A percentile compares a stretch with the other conserved stretches of the same genome.
Conservation (phyloP, 371 early-diverging fungal species). For the Mortierella polycephala region DNA sequence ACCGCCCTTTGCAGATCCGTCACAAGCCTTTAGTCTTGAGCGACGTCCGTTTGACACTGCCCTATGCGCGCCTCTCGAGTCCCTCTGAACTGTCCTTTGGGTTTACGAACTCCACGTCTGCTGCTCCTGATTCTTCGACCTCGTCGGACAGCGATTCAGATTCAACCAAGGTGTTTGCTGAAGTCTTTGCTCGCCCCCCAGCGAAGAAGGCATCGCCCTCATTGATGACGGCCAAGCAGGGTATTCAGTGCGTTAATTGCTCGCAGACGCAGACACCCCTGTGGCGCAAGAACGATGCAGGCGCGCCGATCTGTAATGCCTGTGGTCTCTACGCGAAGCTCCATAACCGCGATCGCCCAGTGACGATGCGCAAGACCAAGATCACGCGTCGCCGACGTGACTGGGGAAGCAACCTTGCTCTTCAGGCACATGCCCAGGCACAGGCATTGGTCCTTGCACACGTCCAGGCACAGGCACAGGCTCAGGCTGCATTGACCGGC, state of each 20-base stretch:
- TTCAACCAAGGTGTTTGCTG: constrained; percentile 29
- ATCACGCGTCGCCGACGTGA: constrained; percentile 70
- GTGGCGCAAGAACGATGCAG: constrained; percentile 84
- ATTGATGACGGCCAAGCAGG: constrained; percentile 51
- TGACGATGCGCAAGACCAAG: constrained; percentile 68
- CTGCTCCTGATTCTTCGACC: neutral
- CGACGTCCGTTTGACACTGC: constrained; percentile 37
- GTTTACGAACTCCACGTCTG: neutral
- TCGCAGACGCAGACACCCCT: constrained; percentile 84
- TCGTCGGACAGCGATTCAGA: constrained; percentile 31
- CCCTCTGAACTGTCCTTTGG: constrained; percentile 5
- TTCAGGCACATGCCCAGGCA: constrained; percentile 42
- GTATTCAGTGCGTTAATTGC: constrained; percentile 78
- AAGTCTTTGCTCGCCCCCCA: constrained; percentile 30
- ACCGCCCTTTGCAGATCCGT: constrained; percentile 72
- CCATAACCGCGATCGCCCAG: constrained; percentile 72
- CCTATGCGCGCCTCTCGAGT: constrained; percentile 38
- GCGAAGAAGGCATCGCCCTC: constrained; percentile 27
- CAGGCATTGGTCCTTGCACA: constrained; percentile 44
- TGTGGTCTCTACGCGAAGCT: constrained; percentile 87
- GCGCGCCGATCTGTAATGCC: constrained; percentile 86
- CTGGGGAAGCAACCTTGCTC: constrained; percentile 57
- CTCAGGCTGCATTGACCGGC: constrained; percentile 4
- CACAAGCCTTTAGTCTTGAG: constrained; percentile 58
- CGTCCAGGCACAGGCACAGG: constrained; percentile 37